Evolutionary conservation across 768 basidiomycete genomes (phyloP).

Genomic region (Amyloporia xantha): DNA sequence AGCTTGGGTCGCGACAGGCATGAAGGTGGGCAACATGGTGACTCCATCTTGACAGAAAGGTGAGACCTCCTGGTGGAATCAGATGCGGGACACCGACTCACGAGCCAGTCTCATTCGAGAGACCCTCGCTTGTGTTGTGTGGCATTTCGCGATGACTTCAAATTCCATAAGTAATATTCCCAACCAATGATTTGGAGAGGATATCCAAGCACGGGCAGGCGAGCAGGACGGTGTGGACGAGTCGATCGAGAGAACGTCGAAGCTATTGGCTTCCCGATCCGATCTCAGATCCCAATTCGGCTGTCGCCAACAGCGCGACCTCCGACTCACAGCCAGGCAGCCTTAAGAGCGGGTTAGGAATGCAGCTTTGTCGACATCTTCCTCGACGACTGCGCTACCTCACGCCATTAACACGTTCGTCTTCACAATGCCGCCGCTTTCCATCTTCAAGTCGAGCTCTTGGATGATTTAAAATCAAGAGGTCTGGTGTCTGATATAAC

Average conservation of each 20-base stretch:
- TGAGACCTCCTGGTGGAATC: not conserved
- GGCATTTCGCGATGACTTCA: constrained; percentile 74
- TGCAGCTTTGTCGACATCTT: constrained; percentile 11
- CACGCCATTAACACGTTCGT: not conserved
- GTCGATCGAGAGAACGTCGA: too few species aligned
- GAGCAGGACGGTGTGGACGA: too few species aligned
- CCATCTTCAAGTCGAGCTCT: constrained; percentile 17
- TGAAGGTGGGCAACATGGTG: constrained; percentile 84
- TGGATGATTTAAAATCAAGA: constrained; percentile 28
- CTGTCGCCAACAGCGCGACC: too few species aligned
- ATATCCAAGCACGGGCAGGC: too few species aligned
- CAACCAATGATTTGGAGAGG: too few species aligned
- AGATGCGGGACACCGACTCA: constrained; percentile 32
- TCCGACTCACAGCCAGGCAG: too few species aligned
- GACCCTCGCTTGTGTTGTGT: constrained; percentile 76
- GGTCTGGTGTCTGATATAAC: constrained; percentile 32
- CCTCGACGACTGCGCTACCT: not conserved
- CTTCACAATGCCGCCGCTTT: constrained; percentile 10
- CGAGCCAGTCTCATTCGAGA: constrained; percentile 82
- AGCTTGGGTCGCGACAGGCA: constrained; percentile 91
- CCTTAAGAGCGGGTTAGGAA: too few species aligned
- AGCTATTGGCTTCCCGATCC: constrained; percentile 17
- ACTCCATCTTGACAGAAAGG: constrained; percentile 49
- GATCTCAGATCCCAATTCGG: constrained; percentile 5
- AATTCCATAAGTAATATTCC: constrained; percentile 81